Evolutionary conservation across 345 rosid species (phyloP).

Genomic region (Excoecaria cochinchinensis): DNA sequence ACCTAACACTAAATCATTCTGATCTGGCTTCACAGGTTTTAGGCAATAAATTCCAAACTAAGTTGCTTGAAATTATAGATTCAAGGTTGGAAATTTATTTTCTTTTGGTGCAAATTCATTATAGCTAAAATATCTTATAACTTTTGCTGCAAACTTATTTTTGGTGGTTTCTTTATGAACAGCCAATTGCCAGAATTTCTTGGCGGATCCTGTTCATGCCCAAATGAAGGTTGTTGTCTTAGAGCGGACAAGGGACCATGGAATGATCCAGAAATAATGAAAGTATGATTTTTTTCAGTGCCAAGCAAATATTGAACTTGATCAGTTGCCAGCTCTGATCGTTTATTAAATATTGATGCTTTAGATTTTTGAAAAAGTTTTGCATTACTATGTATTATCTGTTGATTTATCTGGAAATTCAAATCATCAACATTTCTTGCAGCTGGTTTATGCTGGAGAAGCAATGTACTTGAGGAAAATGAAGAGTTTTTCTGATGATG

Average conservation of each 20-base stretch:
- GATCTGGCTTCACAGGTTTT: constrained; percentile 59
- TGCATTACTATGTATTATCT: background rate
- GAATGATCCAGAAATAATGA: constrained; percentile 81
- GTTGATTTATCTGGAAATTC: constrained; percentile 17
- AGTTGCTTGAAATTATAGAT: constrained; percentile 78
- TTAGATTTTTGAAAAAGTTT: background rate
- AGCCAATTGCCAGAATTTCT: constrained; percentile 97
- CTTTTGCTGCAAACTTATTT: constrained; percentile 12
- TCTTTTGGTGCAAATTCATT: constrained; percentile 13
- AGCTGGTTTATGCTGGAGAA: constrained; percentile 67
- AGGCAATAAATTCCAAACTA: constrained; percentile 68
- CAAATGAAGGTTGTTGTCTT: constrained; percentile 78
- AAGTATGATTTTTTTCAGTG: constrained; percentile 54
- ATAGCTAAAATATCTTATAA: constrained; percentile 1
- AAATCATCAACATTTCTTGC: constrained; percentile 23
- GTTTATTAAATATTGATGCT: constrained; percentile 1
- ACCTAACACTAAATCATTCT: constrained; percentile 25
- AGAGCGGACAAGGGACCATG: constrained; percentile 87
- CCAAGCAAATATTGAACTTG: background rate
- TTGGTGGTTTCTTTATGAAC: constrained; percentile 28
- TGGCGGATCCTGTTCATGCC: constrained; percentile 86
- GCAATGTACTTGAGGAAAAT: constrained; percentile 52
- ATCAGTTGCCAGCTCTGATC: constrained; percentile 2
- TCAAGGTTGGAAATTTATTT: constrained; percentile 52
- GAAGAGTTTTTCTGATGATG: constrained; percentile 46